These are phyloP conservation scores for Cylindrotheca closterium DNA, from an alignment of 108 stramenopile genomes.

Conservation along the genomic window DNA sequence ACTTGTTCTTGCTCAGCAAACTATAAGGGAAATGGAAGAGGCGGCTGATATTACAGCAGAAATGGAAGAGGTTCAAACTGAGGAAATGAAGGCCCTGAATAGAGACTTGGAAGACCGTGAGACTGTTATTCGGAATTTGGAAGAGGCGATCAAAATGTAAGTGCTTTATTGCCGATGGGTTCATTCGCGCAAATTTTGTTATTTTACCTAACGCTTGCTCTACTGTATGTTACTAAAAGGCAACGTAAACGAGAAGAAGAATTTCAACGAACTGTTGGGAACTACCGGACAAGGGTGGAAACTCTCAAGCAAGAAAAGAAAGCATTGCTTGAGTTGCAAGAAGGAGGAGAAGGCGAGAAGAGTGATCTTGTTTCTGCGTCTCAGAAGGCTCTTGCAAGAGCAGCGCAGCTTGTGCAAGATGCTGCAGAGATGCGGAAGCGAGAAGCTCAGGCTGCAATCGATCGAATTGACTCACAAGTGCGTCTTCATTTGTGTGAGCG, in stretches of 20 bases:
- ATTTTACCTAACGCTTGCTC: not conserved
- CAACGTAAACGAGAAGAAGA: slow-evolving; percentile 87
- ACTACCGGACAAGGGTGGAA: slow-evolving; percentile 73
- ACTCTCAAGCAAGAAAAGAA: slow-evolving; percentile 80
- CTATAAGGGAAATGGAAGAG: slow-evolving; percentile 82
- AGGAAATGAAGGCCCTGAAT: slow-evolving; percentile 78
- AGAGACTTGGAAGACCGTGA: slow-evolving; percentile 78
- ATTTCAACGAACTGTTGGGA: slow-evolving; percentile 75
- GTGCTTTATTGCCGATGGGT: slow-evolving; percentile 8
- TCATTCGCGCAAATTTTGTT: slow-evolving; percentile 2
- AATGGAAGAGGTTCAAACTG: slow-evolving; percentile 90
- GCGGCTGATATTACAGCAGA: slow-evolving; percentile 86
- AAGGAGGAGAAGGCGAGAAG: slow-evolving; percentile 79
- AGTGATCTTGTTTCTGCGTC: slow-evolving; percentile 60
- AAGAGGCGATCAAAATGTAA: slow-evolving; percentile 89
- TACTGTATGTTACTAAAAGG: slow-evolving; percentile 19
- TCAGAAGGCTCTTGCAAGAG: slow-evolving; percentile 79
- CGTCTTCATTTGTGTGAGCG: slow-evolving; percentile 57
- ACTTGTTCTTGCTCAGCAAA: slow-evolving; percentile 47
- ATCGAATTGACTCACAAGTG: slow-evolving; percentile 59
- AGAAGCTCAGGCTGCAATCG: slow-evolving; percentile 69
- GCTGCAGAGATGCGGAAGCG: slow-evolving; percentile 71
- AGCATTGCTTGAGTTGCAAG: slow-evolving; percentile 65
- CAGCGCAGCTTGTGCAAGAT: slow-evolving; percentile 75
- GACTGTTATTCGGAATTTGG: slow-evolving; percentile 73